Evolutionary conservation across 768 basidiomycete species (phyloP), one percentile per base, ranked within the genome.

Genomic region (Rubroboletus pulcherrimus): DNA sequence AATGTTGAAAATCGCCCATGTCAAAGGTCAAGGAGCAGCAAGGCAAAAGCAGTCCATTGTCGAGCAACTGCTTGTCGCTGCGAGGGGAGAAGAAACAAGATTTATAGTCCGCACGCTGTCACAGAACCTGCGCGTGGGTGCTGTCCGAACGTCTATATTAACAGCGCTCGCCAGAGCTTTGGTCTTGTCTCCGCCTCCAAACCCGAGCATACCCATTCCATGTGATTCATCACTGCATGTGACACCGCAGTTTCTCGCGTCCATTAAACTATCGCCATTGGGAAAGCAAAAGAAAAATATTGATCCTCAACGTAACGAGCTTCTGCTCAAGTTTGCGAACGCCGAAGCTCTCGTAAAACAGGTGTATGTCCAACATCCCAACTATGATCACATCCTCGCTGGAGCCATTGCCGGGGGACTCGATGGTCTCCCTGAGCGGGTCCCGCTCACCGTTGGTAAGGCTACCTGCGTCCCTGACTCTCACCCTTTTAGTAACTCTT

Each of bases 1-100:
- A 0, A 70, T 96, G 51, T 68, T 89, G 51, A 81, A 81, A 59
- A 86, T 96, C 33, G 78, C 88, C 2, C 66, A 70, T 11, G 78
- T 82, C 40, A 91, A 84, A 69, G 93, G 93, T 0, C 77, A 80
- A 61, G 91, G 93, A 19, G 86, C 90, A 39, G 78, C 82, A 3
- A 88, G 82, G 62, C 78, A 82, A 56, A 94, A 92, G 67, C 88
- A 89, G 48, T 83, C 82, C 38, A 76, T 91, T 17, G 86, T 93
- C 2, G 85, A 93, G 66, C 87, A 81, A 64, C 76, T 96, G 24
- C 80, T 96, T n/a, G 81, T 96, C 7, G 80, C 90, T 10, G 87
- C 93, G 0, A 82, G 78, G 55, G 94, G 93, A 24, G 94, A 96
- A 71, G 92, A 97, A 73, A 79, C 82, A n/a, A 81, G 93, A 30